These are phyloP conservation scores for Narthecium ossifragum DNA, from an alignment of 106 monocot species.

Conservation along the genomic window DNA sequence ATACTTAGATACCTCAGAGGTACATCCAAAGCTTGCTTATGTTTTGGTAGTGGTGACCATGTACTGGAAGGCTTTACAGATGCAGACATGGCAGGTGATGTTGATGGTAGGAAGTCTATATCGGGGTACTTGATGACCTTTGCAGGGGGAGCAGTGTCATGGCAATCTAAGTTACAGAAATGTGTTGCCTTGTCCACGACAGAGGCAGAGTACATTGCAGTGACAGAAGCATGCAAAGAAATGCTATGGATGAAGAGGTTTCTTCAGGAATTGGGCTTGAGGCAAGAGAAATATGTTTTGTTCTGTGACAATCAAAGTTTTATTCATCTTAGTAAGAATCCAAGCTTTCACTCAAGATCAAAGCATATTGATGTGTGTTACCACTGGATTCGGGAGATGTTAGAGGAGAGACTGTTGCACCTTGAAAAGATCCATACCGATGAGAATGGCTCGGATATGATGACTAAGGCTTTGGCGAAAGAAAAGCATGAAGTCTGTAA, in stretches of 20 bases:
- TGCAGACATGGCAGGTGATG: background rate
- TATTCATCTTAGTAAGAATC: background rate
- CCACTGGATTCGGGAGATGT: background rate
- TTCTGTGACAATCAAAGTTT: background rate
- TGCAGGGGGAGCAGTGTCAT: background rate
- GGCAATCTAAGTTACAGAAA: background rate
- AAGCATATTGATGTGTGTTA: no score
- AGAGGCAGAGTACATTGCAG: background rate
- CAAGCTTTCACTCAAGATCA: background rate
- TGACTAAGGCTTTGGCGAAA: background rate
- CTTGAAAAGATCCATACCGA: background rate
- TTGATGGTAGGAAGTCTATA: background rate
- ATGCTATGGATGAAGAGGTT: slow-evolving; percentile 1
- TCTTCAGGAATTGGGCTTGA: background rate
- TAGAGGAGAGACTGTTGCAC: background rate
- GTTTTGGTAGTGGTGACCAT: background rate
- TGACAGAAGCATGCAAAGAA: background rate
- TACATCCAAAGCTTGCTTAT: background rate
- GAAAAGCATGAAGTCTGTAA: background rate
- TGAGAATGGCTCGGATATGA: background rate
- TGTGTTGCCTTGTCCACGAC: background rate
- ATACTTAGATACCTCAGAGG: background rate
- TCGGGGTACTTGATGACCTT: background rate
- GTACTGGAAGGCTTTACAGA: background rate
- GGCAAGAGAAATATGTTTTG: background rate